Base-by-base conservation (phyloP, 139 green algal species). In the Chlamydomonas eustigma region DNA sequence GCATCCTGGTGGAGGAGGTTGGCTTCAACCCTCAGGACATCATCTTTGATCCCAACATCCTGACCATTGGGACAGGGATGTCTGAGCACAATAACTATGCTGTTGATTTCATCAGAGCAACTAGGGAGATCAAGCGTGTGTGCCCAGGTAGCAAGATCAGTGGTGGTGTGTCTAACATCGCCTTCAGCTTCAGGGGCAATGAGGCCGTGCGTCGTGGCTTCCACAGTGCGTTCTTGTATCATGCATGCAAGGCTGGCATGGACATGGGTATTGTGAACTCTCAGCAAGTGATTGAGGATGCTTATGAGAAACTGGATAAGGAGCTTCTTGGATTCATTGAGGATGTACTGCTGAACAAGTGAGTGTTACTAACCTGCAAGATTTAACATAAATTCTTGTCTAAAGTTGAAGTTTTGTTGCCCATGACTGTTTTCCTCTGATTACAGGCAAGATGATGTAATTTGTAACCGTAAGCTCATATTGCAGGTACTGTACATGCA, bases 191-290 rank as follows among this genome's bases (percentile, higher is more conserved):
- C 94, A 89, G 95, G 8, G 95, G 95, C 77, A 99, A 99, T 72
- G 90, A 98, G 87, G 76, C 94, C 2, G 94, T 98, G 67, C 91
- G 94, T 31, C 88, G 94, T 28, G 92, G 84, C 33, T 98, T 98
- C 89, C 94, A 98, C 87, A 90, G 74, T 12, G 91, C 92, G 22
- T 98, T 98, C 88, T 85, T 98, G 78, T 84, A 98, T 85, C 91
- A 98, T 81, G 94, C 93, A 4, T 97, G 92, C 84, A 82, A 85
- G 37, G 93, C 93, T 1, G 95, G 95, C 79, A 98, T 99, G 95
- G 95, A 99, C 91, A 99, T 99, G 95, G 95, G 95, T 80, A 99
- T 99, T 68, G 95, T 99, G 12, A 98, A 99, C 83, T 88, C 95
- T 0, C 87, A 83, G 0, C 93, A 97, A 81, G 93, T 97, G 0